These are phyloP conservation scores for Candida maesae DNA, from an alignment of 805 yeast genomes.

Conservation along the genomic window DNA sequence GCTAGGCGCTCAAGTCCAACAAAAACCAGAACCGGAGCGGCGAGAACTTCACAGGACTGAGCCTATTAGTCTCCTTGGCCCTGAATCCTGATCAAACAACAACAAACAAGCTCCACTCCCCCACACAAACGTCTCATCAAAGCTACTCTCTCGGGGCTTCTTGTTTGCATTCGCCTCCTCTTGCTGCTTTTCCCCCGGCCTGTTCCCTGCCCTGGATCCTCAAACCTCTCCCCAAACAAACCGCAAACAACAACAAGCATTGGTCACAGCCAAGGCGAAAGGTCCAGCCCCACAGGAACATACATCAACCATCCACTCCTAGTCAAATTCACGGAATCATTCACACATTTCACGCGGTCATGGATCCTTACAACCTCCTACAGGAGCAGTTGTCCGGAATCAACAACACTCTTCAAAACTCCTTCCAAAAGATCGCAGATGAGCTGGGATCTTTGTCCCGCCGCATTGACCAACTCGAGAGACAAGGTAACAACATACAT, in stretches of 20 bases:
- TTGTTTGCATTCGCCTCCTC: not conserved
- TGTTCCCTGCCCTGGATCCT: no score
- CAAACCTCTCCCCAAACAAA: not conserved
- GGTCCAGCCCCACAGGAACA: no score
- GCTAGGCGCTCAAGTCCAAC: not conserved
- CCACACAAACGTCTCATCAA: no score
- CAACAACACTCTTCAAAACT: constrained; percentile 16
- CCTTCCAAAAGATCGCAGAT: constrained; percentile 19
- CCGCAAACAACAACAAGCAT: not conserved
- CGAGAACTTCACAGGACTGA: not conserved
- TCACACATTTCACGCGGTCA: not conserved
- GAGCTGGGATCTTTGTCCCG: constrained; percentile 18
- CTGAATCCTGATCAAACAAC: constrained; percentile 2
- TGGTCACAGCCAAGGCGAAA: no score
- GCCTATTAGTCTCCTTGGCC: constrained; percentile 1
- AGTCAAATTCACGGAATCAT: not conserved
- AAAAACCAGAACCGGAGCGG: not conserved
- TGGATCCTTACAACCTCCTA: constrained; percentile 25
- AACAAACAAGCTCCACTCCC: not conserved
- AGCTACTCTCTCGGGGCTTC: no score
- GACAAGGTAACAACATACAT: constrained; percentile 6
- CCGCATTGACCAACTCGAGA: constrained; percentile 22
- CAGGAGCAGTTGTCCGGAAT: constrained; percentile 25
- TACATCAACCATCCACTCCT: no score
- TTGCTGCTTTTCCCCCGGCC: no score